Base-by-base conservation (phyloP, 2,329 filamentous ascomycete species). In the Aspergillus awamori region DNA sequence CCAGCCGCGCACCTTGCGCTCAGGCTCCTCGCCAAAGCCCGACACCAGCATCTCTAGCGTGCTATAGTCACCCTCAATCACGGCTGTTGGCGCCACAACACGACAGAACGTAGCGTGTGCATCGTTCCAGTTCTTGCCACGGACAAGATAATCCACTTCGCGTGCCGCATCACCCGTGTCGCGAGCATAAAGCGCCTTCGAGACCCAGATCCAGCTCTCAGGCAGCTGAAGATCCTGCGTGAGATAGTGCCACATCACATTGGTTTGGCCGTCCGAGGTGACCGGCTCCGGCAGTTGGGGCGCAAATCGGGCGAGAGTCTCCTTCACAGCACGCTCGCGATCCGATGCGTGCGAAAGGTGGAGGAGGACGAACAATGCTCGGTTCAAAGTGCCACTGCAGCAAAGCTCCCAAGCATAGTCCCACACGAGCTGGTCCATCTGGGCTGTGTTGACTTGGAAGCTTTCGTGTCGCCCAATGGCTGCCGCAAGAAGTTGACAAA, bases 51-150 rank as follows among this genome's bases (percentile, higher is more conserved):
- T 80, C 43, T 86, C 84, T 1, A 98, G 81, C 2, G 83, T 84
- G 20, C 85, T 83, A 70, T 92, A 94, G 73, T 97, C 89, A 47
- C 89, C 88, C 71, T 92, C 90, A 63, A 99, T 90, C 64, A 99
- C 85, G 10, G 92, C 87, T 28, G 84, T 83, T 0, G 95, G 95
- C 0, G 91, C 95, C 30, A 98, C 93, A 65, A 89, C 85, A 64
- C 87, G 86, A 62, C 90, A 86, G 57, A 99, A 89, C 1, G 94
- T 91, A 28, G 87, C 85, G 77, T 98, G 95, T 0, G 95, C 95
- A 73, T 95, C 91, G 30, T 87, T 83, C 76, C 88, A 90, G 45
- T 91, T 87, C 41, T 86, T 84, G 2, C 93, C 94, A 53, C 87
- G 87, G 61, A 98, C 84, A 11, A 99, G 87, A 70, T 89, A 95